Percentiles rank a stretch among this genome's conserved stretches.
These are phyloP conservation scores for Podospora anserina DNA, from an alignment of 495 filamentous ascomycete species.

Conservation along the genomic window DNA sequence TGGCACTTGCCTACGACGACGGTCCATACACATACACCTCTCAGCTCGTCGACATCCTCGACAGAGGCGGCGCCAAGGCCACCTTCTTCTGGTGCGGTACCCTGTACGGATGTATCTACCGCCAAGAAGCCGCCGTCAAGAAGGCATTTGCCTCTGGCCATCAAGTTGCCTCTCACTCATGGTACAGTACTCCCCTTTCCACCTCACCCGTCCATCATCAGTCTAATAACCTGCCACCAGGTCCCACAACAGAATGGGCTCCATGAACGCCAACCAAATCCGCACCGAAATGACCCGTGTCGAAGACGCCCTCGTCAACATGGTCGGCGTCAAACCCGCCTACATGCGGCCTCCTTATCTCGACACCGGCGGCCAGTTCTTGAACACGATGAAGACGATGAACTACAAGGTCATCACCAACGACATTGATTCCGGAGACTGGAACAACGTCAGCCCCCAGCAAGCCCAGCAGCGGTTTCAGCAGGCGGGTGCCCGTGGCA, in stretches of 20 bases:
- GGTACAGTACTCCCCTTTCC: conserved; percentile 24
- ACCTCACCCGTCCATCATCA: not conserved
- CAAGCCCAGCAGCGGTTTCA: conserved; percentile 45
- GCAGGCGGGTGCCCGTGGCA: conserved; percentile 44
- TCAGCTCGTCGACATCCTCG: conserved; percentile 63
- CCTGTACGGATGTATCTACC: conserved; percentile 56
- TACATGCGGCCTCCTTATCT: conserved; percentile 56
- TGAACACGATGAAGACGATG: conserved; percentile 44
- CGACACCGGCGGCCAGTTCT: conserved; percentile 44
- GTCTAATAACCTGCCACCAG: conserved; percentile 27
- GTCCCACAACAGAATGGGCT: conserved; percentile 43
- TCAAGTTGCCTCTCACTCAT: conserved; percentile 52
- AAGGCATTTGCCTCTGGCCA: conserved; percentile 49
- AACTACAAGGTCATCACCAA: conserved; percentile 55
- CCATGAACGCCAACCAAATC: conserved; percentile 39
- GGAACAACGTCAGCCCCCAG: conserved; percentile 47
- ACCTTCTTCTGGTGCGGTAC: conserved; percentile 58
- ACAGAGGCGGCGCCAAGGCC: conserved; percentile 56
- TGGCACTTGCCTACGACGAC: conserved; percentile 66
- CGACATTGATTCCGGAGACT: conserved; percentile 53
- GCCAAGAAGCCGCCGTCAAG: conserved; percentile 46
- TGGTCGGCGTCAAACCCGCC: conserved; percentile 51
- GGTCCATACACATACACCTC: conserved; percentile 67
- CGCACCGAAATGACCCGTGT: conserved; percentile 49
- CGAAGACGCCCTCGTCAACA: conserved; percentile 51